Base-by-base conservation (phyloP, 164 flowering plant species). In the Chimonanthus salicifolius region DNA sequence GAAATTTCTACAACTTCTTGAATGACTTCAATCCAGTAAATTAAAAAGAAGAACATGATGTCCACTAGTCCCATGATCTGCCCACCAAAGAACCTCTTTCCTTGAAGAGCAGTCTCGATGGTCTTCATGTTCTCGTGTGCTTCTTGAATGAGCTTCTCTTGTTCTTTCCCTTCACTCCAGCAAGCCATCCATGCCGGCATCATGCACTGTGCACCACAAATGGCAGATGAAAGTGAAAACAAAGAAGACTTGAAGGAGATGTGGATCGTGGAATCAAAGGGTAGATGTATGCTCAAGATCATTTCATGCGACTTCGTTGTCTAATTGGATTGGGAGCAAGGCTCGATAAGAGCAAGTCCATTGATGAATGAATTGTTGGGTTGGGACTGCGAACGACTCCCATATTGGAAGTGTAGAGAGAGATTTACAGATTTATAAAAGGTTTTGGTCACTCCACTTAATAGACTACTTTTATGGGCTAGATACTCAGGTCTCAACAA, bases 1-100 rank as follows among this genome's bases (percentile, higher is more conserved):
- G 78, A 64, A 4, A 78, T 18, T n/a, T 83, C 92, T 0, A 9
- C 47, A 0, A 58, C 76, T 69, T 85, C 87, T 54, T 78, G 68
- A 58, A 83, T 7, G 6, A 60, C 20, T n/a, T 46, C 64, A 6
- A 80, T 6, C 86, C 87, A 87, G 68, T 47, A 63, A 4, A 65
- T 80, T 47, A 85, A 43, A 49, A 78, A 75, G 47, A 49, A 63
- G 6, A 82, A 85, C 18, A 58, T 82, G 49, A 88, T 80, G 71
- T 88, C 92, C 3, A 80, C 83, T 2, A 81, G 1, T 18, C 84
- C 85, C 8, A 86, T 74, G 0, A 13, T 73, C 7, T 85, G 82
- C 18, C 91, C 91, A 8, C 88, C 89, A 64, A 88, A 86, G 80
- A 85, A 85, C 49, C 67, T 81, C 81, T 69, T 81, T 80, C 58